Conservation (phyloP, 2,329 filamentous ascomycete species). For the Cordyceps militaris region DNA sequence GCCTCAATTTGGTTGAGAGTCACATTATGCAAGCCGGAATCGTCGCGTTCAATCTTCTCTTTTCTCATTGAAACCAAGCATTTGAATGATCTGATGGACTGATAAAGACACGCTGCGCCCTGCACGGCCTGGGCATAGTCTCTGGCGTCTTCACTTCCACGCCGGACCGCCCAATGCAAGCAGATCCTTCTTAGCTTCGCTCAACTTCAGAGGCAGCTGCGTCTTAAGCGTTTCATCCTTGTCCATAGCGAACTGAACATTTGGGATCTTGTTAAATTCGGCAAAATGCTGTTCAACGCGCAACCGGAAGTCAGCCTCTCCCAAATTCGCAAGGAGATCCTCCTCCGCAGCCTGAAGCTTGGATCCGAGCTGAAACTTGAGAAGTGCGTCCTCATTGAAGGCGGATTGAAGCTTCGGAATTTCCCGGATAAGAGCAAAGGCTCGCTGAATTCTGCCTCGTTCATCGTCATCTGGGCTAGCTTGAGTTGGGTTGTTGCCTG, state of each 20-base stretch:
- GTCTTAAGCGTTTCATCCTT: not conserved
- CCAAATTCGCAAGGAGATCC: not conserved
- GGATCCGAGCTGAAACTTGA: not conserved
- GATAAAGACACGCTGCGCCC: too few species aligned
- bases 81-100: too few species aligned
- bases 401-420: not conserved
- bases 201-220: not conserved
- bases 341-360: not conserved
- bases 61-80: too few species aligned
- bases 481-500: not conserved
- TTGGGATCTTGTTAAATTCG: not conserved
- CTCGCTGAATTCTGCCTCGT: not conserved
- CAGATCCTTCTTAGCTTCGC: not conserved
- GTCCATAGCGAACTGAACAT: not conserved
- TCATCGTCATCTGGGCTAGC: not conserved
- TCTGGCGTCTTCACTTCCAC: not conserved
- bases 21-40: too few species aligned
- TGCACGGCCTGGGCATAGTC: not conserved
- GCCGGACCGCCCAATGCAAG: not conserved
- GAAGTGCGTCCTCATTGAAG: not conserved
- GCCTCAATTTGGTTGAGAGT: too few species aligned
- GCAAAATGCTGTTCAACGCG: not conserved
- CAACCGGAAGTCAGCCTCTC: not conserved
- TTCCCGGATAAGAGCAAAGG: not conserved
- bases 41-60: not conserved